Percentiles rank a stretch among this genome's conserved stretches.
Evolutionary conservation across 805 yeast genomes (phyloP).

Genomic region (Hanseniaspora clermontiae): DNA sequence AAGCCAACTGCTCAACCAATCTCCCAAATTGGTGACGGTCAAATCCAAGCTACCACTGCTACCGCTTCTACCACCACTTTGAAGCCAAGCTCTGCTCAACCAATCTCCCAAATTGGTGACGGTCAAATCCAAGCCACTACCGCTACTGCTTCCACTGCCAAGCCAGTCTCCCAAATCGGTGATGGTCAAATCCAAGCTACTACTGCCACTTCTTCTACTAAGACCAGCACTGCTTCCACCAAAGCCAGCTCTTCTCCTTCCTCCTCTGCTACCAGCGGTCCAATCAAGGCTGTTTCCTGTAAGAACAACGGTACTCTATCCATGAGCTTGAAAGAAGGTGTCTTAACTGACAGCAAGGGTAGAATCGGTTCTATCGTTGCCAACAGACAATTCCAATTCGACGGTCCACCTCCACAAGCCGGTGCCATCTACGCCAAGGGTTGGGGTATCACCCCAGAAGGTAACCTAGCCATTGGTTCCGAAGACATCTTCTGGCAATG

Average conservation of each 20-base stretch:
- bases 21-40: slow-evolving; percentile 39
- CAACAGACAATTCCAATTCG: slow-evolving; percentile 66
- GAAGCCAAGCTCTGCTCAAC: slow-evolving; percentile 23
- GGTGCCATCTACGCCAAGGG: slow-evolving; percentile 54
- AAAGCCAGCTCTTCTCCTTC: slow-evolving; percentile 17
- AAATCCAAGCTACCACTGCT: slow-evolving; percentile 35
- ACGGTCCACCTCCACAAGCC: slow-evolving; percentile 69
- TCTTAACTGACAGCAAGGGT: slow-evolving; percentile 43
- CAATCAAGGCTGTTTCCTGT: slow-evolving; percentile 21
- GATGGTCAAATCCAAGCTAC: slow-evolving; percentile 34
- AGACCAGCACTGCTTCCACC: slow-evolving; percentile 28
- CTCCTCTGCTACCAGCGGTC: slow-evolving; percentile 17
- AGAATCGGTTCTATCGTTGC: slow-evolving; percentile 63
- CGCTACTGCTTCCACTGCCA: slow-evolving; percentile 23
- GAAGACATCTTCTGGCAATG: slow-evolving; percentile 51
- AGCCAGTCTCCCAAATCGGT: slow-evolving; percentile 28
- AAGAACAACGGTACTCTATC: slow-evolving; percentile 32
- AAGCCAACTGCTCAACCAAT: slow-evolving; percentile 22
- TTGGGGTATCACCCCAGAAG: slow-evolving; percentile 44
- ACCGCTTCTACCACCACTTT: slow-evolving; percentile 27
- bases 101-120: slow-evolving; percentile 31
- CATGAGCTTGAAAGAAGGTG: slow-evolving; percentile 37
- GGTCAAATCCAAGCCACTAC: slow-evolving; percentile 32
- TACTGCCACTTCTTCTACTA: slow-evolving; percentile 26
- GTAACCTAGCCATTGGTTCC: slow-evolving; percentile 48